Percentiles rank a stretch among this genome's conserved stretches.
These are phyloP conservation scores for Nitzschia sp. DNA, from an alignment of 108 stramenopile genomes.

Conservation along the genomic window DNA sequence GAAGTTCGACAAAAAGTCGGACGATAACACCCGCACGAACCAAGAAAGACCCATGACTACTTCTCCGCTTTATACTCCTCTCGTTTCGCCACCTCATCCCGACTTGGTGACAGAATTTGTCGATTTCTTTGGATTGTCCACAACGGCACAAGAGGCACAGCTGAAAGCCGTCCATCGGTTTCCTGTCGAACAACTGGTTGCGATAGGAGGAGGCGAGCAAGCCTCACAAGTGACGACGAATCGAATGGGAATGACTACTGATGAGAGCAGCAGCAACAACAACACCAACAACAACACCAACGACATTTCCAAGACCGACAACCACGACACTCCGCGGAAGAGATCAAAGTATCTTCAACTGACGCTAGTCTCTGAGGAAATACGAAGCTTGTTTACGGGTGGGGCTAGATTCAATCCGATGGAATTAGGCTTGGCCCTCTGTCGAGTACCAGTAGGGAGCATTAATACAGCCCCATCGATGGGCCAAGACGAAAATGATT, in stretches of 20 bases:
- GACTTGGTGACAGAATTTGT: constrained; percentile 6
- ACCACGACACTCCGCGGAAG: neutral
- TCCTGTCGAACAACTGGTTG: constrained; percentile 9
- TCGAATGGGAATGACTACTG: neutral
- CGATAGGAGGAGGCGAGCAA: neutral
- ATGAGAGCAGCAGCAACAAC: too few relatives aligned
- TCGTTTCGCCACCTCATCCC: constrained; percentile 6
- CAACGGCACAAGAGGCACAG: neutral
- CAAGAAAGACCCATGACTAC: neutral
- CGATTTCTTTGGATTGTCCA: constrained; percentile 13
- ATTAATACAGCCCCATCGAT: too few relatives aligned
- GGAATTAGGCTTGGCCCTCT: constrained; percentile 13
- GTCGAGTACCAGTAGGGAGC: neutral
- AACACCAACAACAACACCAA: too few relatives aligned
- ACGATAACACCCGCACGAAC: neutral
- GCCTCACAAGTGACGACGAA: neutral
- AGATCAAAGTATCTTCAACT: neutral
- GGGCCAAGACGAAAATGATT: neutral
- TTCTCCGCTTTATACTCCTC: constrained; percentile 7
- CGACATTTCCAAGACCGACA: neutral
- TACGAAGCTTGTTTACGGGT: neutral
- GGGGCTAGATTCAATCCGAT: constrained; percentile 19
- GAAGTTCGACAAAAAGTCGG: too few relatives aligned
- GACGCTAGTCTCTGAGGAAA: constrained; percentile 3
- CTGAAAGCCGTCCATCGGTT: neutral